A percentile compares a stretch with the other conserved stretches of the same genome.
These are phyloP conservation scores for Scalesia atractyloides DNA, from an alignment of 129 eudicot genomes.

Conservation along the genomic window DNA sequence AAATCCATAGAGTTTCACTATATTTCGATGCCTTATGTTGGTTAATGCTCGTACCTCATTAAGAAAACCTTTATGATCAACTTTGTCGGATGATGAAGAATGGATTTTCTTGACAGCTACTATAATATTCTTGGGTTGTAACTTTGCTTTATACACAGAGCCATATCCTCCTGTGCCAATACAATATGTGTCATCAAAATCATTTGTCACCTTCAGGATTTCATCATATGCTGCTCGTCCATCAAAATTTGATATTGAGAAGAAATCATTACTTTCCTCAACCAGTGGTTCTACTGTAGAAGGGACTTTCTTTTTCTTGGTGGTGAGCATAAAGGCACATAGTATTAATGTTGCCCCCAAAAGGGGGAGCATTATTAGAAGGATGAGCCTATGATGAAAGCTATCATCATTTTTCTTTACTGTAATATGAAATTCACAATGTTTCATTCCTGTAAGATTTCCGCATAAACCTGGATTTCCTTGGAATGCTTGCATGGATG, in stretches of 20 bases:
- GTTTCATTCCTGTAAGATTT: no score
- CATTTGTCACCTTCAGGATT: slow-evolving; percentile 15
- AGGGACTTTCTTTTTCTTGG: no score
- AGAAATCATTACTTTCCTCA: neutral
- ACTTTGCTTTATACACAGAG: slow-evolving; percentile 20
- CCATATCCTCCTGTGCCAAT: slow-evolving; percentile 29
- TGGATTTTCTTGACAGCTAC: slow-evolving; percentile 30
- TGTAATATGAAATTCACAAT: no score
- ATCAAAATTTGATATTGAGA: slow-evolving; percentile 16
- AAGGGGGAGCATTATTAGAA: no score
- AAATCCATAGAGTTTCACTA: slow-evolving; percentile 23
- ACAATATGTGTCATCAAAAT: slow-evolving; percentile 30
- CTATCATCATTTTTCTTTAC: no score
- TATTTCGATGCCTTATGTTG: slow-evolving; percentile 16
- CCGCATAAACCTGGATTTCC: no score
- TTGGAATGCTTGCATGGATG: no score
- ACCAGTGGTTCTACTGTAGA: neutral
- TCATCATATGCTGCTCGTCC: slow-evolving; percentile 20
- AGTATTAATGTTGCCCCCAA: no score
- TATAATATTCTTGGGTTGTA: slow-evolving; percentile 1
- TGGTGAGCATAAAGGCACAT: no score
- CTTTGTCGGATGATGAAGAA: slow-evolving; percentile 4
- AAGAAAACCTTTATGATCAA: slow-evolving; percentile 6
- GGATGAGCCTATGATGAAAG: no score
- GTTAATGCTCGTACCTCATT: slow-evolving; percentile 12